phyloP scores from a whole-genome alignment of 768 basidiomycete genomes.

The Pleurotus ostreatus region DNA sequence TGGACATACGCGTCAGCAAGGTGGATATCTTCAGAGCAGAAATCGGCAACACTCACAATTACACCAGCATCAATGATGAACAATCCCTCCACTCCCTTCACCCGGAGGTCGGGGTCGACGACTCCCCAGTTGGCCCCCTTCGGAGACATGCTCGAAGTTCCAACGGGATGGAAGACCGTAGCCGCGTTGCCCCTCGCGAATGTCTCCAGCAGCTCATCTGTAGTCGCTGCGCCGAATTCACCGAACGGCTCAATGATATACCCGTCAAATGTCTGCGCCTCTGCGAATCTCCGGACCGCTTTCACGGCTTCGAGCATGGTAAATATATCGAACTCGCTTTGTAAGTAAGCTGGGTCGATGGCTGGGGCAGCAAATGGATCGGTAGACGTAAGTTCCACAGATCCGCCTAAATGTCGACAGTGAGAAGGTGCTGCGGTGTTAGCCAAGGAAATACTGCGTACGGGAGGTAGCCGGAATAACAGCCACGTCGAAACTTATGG shows the following conservation, averaged over 20 bases:
- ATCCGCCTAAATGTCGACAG: constrained; percentile 15
- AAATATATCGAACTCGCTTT: constrained; percentile 17
- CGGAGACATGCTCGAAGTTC: constrained; percentile 26
- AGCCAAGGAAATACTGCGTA: not conserved
- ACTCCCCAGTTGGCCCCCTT: constrained; percentile 23
- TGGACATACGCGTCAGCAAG: too few species aligned
- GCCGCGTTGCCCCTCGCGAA: constrained; percentile 17
- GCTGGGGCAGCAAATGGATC: constrained; percentile 21
- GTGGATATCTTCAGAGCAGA: too few species aligned
- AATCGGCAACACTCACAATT: too few species aligned
- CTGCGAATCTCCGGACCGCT: constrained; percentile 19
- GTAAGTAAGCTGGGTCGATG: constrained; percentile 20
- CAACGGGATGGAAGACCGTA: constrained; percentile 22
- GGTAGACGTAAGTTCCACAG: constrained; percentile 20
- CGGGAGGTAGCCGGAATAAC: not conserved
- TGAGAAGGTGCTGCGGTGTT: not conserved
- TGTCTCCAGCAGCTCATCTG: constrained; percentile 21
- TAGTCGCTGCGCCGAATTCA: constrained; percentile 17
- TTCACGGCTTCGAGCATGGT: constrained; percentile 23
- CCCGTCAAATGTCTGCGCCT: constrained; percentile 22
- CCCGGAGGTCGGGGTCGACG: constrained; percentile 27
- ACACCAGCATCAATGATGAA: not conserved
- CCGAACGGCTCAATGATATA: constrained; percentile 19
- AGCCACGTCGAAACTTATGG: not conserved
- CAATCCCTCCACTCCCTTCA: constrained; percentile 21